Evolutionary conservation across 768 basidiomycete species (phyloP), one percentile per base, ranked within the genome.

Genomic region (Glaciozyma martinii): DNA sequence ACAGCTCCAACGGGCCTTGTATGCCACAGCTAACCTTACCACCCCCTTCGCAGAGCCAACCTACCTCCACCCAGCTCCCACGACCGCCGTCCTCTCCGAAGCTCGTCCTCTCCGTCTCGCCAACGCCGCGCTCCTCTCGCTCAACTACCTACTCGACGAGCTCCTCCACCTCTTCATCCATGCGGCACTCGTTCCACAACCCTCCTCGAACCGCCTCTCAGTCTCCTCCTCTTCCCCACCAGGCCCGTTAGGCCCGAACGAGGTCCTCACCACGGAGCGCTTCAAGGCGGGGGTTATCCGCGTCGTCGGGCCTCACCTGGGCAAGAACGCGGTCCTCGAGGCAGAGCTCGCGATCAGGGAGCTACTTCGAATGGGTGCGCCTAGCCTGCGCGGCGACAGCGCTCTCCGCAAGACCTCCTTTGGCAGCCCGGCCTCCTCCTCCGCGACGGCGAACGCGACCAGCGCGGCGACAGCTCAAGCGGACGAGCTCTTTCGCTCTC

Each of bases 261-360:
- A 57, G 25, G 55, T 61, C 40, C 79, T 92, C 53, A 78, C 82
- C 30, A 88, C 89, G 10, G 83, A 89, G 64, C 84, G 83, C 66
- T 80, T 93, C 62, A 85, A 88, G 71, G 80, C 82, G 3, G 59
- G 60, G 7, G 85, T 85, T 63, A 77, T 91, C 46, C 80, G 88
- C 64, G 85, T 81, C 73, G 79, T 88, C 47, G 78, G 91, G 33
- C 87, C 89, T 12, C 89, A 87, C 8, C 81, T 95, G 53, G 93
- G 91, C 56, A 90, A 95, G 78, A 89, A 92, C 74, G 91, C 91
- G 4, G 79, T 94, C 23, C 79, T 92, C 56, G 93, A 97, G 77
- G 93, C 93, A 0, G 93, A 97, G 74, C 81, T 97, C 50, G 93
- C 95, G 76, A 76, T 95, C 54, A 82, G 89, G 73, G 89, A 89